Evolutionary conservation across 805 yeast species (phyloP).

Genomic region (Brettanomyces sp.): DNA sequence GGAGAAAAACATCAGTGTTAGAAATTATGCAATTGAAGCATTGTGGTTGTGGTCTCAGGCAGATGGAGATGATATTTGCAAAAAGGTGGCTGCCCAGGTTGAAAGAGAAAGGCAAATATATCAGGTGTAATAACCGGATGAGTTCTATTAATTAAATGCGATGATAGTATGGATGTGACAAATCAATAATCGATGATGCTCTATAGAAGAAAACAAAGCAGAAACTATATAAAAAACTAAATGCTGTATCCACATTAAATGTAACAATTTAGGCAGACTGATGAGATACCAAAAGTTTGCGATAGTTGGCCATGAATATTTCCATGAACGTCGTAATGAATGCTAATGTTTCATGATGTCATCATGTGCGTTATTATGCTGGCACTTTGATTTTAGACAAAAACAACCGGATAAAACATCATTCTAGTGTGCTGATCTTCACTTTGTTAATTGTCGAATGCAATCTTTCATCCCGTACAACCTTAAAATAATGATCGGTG

Average conservation of each 20-base stretch:
- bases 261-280: too few species aligned
- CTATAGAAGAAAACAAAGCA: not conserved
- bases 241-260: too few species aligned
- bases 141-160: too few species aligned
- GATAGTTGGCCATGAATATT: not conserved
- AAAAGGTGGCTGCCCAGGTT: conserved; percentile 5
- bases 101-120: conserved; percentile 1
- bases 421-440: conserved; percentile 15
- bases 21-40: conserved; percentile 81
- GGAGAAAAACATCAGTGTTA: conserved; percentile 55
- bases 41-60: conserved; percentile 77
- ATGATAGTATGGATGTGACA: too few species aligned
- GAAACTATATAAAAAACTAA: too few species aligned
- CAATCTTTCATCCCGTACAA: conserved; percentile 73
- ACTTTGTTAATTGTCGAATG: conserved; percentile 54
- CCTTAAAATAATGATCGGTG: conserved; percentile 79
- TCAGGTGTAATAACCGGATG: not conserved
- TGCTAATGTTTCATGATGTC: too few species aligned
- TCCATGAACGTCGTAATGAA: too few species aligned
- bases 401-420: conserved; percentile 2
- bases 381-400: too few species aligned
- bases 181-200: not conserved
- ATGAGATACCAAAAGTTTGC: not conserved
- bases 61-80: conserved; percentile 29
- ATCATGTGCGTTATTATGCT: too few species aligned